Evolutionary conservation across 73 alveolate genomes (phyloP), one percentile per base, ranked within the genome.

Genomic region (Paramecium caudatum): DNA sequence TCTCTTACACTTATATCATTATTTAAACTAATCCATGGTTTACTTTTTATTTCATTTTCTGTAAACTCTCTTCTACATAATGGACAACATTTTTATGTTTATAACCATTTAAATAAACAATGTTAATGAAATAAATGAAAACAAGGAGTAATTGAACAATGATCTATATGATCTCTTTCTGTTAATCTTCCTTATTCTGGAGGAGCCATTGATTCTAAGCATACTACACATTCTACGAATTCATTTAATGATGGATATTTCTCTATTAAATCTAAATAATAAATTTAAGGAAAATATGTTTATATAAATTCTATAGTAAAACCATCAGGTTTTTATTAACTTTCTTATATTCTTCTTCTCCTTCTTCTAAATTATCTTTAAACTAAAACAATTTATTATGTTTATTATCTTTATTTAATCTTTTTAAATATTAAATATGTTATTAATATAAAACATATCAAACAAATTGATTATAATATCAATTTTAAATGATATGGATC

Each of bases 41-140:
- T 74, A 3, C n/a, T 37, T 37, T 10, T 37, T 41, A 74, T 74
- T 5, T 74, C 17, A 8, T 17, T 3, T 15, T 74, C 88, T 17
- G 21, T 45, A 9, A 74, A 74, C 32, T 36, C 62, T 15, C 43
- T 74, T 45, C 88, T 16, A 45, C 88, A 74, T 4, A 74, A 39
- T 4, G 88, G 88, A 74, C 88, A 74, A 74, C 65, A 39, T 23
- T 45, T 74, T 25, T 74, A 30, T n/a, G 62, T 74, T 25, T 37
- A 8, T 21, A 74, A 45, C 88, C 88, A 74, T 74, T 37, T 74
- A 15, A 41, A 74, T 45, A 74, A 34, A 41, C 88, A 74, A 74
- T 74, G 62, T 6, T 74, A 45, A 74, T 74, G 88, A 74, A 74
- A 74, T 19, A 74, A 27, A 74, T 74, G 88, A 74, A 19, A 74